Evolutionary conservation across 495 filamentous ascomycete genomes (phyloP).

Genomic region (Daldinia concentrica): DNA sequence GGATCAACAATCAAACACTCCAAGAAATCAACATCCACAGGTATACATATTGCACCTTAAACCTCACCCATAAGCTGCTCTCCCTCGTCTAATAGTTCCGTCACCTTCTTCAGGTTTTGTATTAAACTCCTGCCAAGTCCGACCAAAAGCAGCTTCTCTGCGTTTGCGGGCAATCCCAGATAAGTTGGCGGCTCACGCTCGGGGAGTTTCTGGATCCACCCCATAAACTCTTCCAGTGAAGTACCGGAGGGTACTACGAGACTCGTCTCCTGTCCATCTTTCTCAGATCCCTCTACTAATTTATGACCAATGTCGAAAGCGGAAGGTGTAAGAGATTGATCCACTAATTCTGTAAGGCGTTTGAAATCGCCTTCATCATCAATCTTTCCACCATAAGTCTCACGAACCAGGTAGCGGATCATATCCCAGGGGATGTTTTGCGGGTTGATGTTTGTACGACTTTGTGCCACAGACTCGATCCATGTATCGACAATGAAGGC

Average conservation of each 20-base stretch:
- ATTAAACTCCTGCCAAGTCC: constrained; percentile 89
- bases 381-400: constrained; percentile 98
- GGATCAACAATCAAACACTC: constrained; percentile 33
- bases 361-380: constrained; percentile 89
- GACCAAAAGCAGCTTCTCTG: constrained; percentile 93
- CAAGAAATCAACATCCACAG: constrained; percentile 19
- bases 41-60: constrained; percentile 19
- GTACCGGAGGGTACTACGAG: constrained; percentile 82
- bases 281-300: constrained; percentile 70
- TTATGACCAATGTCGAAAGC: constrained; percentile 93
- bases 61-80: constrained; percentile 87
- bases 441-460: constrained; percentile 90
- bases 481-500: constrained; percentile 96
- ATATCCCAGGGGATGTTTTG: constrained; percentile 97
- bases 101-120: constrained; percentile 81
- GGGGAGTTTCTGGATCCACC: constrained; percentile 90
- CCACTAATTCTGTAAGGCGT: constrained; percentile 75
- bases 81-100: constrained; percentile 88
- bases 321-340: constrained; percentile 78
- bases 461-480: constrained; percentile 82
- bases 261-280: constrained; percentile 62
- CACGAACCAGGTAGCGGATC: constrained; percentile 88
- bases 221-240: constrained; percentile 83
- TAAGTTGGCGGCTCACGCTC: constrained; percentile 98
- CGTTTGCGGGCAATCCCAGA: constrained; percentile 93